Conservation (phyloP, 2,329 filamentous ascomycete species). For the Paramyrothecium sp. region DNA sequence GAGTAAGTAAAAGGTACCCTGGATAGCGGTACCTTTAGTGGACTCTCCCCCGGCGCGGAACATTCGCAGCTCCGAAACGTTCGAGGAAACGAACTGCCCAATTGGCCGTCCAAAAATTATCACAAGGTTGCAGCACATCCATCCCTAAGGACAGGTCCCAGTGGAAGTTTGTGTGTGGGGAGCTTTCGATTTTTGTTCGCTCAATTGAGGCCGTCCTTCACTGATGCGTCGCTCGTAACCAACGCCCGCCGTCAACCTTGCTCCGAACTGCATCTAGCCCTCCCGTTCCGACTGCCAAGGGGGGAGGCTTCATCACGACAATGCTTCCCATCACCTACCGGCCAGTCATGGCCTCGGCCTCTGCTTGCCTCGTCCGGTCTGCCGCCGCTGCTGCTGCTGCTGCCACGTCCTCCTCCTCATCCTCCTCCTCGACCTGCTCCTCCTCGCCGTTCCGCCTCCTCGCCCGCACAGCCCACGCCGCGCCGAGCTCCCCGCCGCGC, state of each 20-base stretch:
- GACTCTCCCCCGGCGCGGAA: slow-evolving; percentile 23
- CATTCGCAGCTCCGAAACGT: slow-evolving; percentile 12
- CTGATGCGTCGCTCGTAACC: slow-evolving; percentile 16
- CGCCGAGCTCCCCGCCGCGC: slow-evolving; percentile 10
- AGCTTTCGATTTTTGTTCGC: not conserved
- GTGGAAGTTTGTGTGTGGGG: not conserved
- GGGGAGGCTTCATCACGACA: not conserved
- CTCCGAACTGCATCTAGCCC: not conserved
- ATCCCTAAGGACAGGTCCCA: not conserved
- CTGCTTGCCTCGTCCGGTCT: not conserved
- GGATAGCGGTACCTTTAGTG: too few relatives aligned
- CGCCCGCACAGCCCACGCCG: not conserved
- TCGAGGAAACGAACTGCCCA: not conserved
- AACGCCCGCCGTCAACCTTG: not conserved
- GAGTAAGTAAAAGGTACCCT: too few relatives aligned
- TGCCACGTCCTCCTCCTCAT: slow-evolving; percentile 13
- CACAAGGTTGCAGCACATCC: not conserved
- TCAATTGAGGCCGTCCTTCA: slow-evolving; percentile 14
- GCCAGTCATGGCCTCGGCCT: not conserved
- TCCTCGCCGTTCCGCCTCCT: slow-evolving; percentile 4
- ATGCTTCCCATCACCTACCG: not conserved
- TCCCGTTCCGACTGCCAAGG: not conserved
- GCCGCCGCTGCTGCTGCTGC: slow-evolving; percentile 3
- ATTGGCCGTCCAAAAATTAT: not conserved
- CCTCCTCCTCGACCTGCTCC: slow-evolving; percentile 9